Evolutionary conservation across 2,329 filamentous ascomycete species (phyloP).

Genomic region (Cordyceps cateniannulata): DNA sequence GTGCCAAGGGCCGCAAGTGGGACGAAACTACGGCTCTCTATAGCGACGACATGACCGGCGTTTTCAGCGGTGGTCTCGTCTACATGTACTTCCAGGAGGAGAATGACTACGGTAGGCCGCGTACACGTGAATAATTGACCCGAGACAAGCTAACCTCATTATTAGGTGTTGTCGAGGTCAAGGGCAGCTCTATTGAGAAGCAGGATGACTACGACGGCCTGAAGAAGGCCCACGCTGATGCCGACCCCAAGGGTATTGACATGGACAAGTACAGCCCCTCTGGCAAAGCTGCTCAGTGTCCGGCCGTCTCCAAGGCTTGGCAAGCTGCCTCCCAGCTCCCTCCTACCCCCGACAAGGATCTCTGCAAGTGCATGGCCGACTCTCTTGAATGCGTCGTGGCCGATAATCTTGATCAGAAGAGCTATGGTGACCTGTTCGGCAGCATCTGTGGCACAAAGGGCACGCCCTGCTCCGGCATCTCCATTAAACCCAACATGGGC

Average conservation of each 20-base stretch:
- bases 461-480: slow-evolving; percentile 60
- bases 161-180: slow-evolving; percentile 59
- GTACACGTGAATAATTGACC: neutral
- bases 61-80: slow-evolving; percentile 94
- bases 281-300: slow-evolving; percentile 69
- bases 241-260: slow-evolving; percentile 59
- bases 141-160: neutral
- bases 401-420: slow-evolving; percentile 46
- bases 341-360: slow-evolving; percentile 67
- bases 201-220: slow-evolving; percentile 71
- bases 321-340: slow-evolving; percentile 57
- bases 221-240: slow-evolving; percentile 61
- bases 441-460: slow-evolving; percentile 59
- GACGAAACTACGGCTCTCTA: slow-evolving; percentile 80
- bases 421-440: slow-evolving; percentile 64
- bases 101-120: slow-evolving; percentile 71
- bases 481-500: slow-evolving; percentile 58
- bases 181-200: slow-evolving; percentile 45
- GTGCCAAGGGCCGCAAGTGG: slow-evolving; percentile 65
- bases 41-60: slow-evolving; percentile 69
- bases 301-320: slow-evolving; percentile 60
- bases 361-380: slow-evolving; percentile 82
- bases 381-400: slow-evolving; percentile 65
- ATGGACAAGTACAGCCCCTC: slow-evolving; percentile 64
- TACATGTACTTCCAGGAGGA: slow-evolving; percentile 96